A percentile compares a stretch with the other conserved stretches of the same genome.
Conservation (phyloP, 2,329 filamentous ascomycete species). For the Rutstroemia sp. region DNA sequence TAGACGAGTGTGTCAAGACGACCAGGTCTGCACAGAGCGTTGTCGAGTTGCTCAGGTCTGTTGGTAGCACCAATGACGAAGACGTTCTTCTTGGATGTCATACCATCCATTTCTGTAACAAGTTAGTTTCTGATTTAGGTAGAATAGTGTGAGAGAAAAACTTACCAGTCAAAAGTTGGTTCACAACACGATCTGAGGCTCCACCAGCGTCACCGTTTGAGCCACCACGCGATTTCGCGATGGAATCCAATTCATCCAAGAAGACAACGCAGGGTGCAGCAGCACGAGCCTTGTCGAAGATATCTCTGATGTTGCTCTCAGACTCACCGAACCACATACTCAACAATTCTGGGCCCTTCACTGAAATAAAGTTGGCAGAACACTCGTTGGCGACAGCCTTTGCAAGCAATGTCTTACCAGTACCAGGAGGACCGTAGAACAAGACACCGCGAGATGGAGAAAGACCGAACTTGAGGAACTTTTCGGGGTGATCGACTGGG, state of each 20-base stretch:
- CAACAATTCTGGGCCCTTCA: constrained; percentile 96
- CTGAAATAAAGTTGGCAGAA: constrained; percentile 98
- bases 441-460: constrained; percentile 96
- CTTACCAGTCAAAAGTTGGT: constrained; percentile 94
- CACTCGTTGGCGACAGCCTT: constrained; percentile 99
- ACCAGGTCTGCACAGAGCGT: constrained; percentile 93
- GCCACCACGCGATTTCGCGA: constrained; percentile 98
- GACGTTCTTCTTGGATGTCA: constrained; percentile 99
- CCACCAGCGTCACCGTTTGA: constrained; percentile 93
- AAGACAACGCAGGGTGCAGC: constrained; percentile 98
- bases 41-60: constrained; percentile 96
- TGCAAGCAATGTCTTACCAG: constrained; percentile 98
- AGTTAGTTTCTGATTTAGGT: constrained; percentile 34
- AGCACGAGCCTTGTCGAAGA: constrained; percentile 98
- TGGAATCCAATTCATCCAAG: constrained; percentile 96
- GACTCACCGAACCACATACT: constrained; percentile 99
- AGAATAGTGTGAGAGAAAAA: background rate
- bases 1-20: constrained; percentile 99
- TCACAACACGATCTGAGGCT: constrained; percentile 98
- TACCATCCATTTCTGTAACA: constrained; percentile 84
- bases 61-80: constrained; percentile 99
- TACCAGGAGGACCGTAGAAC: constrained; percentile 98
- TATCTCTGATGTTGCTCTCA: constrained; percentile 98
- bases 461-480: constrained; percentile 99
- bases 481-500: constrained; percentile 97